Percentiles rank a stretch among this genome's conserved stretches.
phyloP scores from a whole-genome alignment of 2,329 filamentous ascomycete genomes.

The Chaetothyriales sp. region DNA sequence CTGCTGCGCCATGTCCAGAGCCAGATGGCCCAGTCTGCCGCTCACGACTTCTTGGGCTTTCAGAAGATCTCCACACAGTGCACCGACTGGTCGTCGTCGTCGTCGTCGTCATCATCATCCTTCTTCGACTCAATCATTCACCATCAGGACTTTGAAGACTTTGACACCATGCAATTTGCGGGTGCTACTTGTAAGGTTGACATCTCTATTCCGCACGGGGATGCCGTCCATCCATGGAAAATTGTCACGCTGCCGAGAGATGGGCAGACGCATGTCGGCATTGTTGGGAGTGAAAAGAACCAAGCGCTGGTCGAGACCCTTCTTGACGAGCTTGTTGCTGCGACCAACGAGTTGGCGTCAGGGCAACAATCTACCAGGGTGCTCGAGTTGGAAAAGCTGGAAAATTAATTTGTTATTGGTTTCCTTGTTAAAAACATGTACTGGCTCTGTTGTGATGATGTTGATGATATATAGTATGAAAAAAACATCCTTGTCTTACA shows the following conservation, averaged over 20 bases:
- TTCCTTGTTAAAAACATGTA: too few species aligned
- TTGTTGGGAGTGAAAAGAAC: constrained; percentile 46
- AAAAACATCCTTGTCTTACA: too few species aligned
- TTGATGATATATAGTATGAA: too few species aligned
- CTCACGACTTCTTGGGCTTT: constrained; percentile 41
- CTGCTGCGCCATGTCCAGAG: constrained; percentile 40
- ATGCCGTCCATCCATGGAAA: constrained; percentile 43
- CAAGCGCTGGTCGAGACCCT: constrained; percentile 35
- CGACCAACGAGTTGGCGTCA: constrained; percentile 27
- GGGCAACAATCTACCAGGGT: too few species aligned
- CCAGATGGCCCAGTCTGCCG: constrained; percentile 41
- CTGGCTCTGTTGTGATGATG: too few species aligned
- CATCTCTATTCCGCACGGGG: constrained; percentile 45
- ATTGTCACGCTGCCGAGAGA: constrained; percentile 44
- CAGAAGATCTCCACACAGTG: constrained; percentile 37
- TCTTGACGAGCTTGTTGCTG: constrained; percentile 34
- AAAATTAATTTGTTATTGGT: too few species aligned
- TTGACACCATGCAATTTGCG: constrained; percentile 35
- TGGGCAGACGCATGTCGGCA: constrained; percentile 39
- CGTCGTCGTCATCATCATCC: constrained; percentile 11
- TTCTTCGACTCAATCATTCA: constrained; percentile 42
- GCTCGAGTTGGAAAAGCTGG: too few species aligned
- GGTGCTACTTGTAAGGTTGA: constrained; percentile 33
- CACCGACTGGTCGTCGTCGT: constrained; percentile 29
- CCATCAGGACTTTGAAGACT: constrained; percentile 46